Evolutionary conservation across 352 stramenopile species (phyloP), one percentile per base, ranked within the genome.

Genomic region (Phytophthora macrochlamydospora): DNA sequence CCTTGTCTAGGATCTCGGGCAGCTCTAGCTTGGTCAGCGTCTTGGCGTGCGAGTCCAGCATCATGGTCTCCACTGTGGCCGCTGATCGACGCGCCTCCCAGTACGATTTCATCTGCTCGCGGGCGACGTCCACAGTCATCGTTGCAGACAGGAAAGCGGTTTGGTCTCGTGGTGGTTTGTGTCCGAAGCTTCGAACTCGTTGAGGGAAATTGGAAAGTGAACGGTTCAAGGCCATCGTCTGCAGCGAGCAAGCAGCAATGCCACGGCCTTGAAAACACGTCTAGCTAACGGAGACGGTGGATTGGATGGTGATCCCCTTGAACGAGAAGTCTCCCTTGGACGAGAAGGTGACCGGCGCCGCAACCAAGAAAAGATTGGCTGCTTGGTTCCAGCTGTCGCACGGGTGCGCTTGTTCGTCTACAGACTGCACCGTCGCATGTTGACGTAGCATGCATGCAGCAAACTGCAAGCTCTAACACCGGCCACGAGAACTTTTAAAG

Each of bases 11-110:
- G 57, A 93, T 91, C 62, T 92, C 83, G 0, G 83, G 85, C 13
- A 85, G 78, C 64, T 92, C 85, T 30, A 93, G 66, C 55, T 90
- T 71, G 51, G 83, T 79, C 33, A 93, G 70, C 45, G 58, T 71
- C 67, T 85, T 79, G 56, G 85, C 85, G 56, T 92, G 87, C 42
- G 85, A 74, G 73, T 93, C 85, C 40, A 93, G 78, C 85, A 93
- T 93, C 85, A 93, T 93, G 54, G 83, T 90, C 62, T 93, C 85
- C 32, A 93, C 75, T 8, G 77, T 91, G 35, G 83, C 85, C 31
- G 78, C 62, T n/a, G 65, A 63, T 11, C 67, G 75, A 59, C 92
- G 85, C 56, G 87, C 80, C 6, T 79, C 71, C 85, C 85, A 93
- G 76, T 92, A 93, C 33, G 76, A 71, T 69, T 89, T 93, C 85